Conservation (phyloP, 176 grass and related monocot species). For the Typha latifolia region DNA sequence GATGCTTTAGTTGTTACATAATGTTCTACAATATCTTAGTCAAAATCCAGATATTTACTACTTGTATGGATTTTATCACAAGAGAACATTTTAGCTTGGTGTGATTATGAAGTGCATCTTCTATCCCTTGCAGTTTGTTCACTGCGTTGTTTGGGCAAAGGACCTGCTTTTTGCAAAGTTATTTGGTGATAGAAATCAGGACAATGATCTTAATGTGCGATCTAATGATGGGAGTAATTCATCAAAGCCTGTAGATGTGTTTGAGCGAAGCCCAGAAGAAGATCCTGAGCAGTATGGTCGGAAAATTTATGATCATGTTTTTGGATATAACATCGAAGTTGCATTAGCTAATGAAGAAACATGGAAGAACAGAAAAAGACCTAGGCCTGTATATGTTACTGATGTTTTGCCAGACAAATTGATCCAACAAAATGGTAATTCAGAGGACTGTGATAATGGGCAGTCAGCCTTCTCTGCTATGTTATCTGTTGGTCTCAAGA, state of each 20-base stretch:
- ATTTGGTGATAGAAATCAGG: slow-evolving; percentile 91
- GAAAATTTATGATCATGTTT: slow-evolving; percentile 90
- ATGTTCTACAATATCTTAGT: no score
- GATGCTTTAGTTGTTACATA: no score
- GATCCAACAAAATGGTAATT: slow-evolving; percentile 40
- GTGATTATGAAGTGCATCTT: slow-evolving; percentile 8
- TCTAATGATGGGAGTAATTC: slow-evolving; percentile 48
- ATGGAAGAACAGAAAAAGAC: slow-evolving; percentile 78
- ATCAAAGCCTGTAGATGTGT: slow-evolving; percentile 47
- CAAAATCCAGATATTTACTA: no score
- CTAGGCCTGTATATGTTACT: slow-evolving; percentile 55
- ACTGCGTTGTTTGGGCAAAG: slow-evolving; percentile 99
- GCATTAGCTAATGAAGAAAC: slow-evolving; percentile 83
- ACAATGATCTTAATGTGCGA: slow-evolving; percentile 88
- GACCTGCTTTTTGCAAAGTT: slow-evolving; percentile 96
- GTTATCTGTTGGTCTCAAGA: slow-evolving; percentile 62
- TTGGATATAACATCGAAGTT: slow-evolving; percentile 79
- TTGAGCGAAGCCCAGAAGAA: slow-evolving; percentile 50
- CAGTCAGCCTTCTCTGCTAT: slow-evolving; percentile 51
- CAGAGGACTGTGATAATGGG: slow-evolving; percentile 18
- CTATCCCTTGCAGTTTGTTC: slow-evolving; percentile 58
- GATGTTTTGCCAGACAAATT: slow-evolving; percentile 44
- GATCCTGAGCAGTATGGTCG: slow-evolving; percentile 57
- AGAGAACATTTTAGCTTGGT: background rate
- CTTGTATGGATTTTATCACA: no score